Conservation (phyloP, 441 rosid species). For the Omphalea diandra region DNA sequence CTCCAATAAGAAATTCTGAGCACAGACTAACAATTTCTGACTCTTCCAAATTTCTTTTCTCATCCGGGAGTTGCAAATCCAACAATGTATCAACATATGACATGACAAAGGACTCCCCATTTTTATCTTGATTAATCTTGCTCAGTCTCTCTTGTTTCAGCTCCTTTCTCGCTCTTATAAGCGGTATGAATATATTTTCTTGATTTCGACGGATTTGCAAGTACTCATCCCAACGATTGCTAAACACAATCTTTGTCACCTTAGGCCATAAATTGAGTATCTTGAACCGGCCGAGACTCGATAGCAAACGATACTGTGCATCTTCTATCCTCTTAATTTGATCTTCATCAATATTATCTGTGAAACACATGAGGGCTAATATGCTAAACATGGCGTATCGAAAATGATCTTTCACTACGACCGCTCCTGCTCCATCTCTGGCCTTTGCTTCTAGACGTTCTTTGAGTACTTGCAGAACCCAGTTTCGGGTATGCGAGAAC, state of each 20-base stretch:
- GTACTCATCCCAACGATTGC: conserved; percentile 33
- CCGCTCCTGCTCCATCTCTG: conserved; percentile 5
- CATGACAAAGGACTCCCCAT: neutral
- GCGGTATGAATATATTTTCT: conserved; percentile 18
- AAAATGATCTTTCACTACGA: conserved; percentile 29
- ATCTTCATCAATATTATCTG: conserved; percentile 30
- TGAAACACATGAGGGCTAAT: conserved; percentile 38
- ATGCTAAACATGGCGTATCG: conserved; percentile 34
- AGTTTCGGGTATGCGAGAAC: conserved; percentile 28
- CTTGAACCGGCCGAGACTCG: conserved; percentile 11
- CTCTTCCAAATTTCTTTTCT: conserved; percentile 28
- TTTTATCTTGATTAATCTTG: neutral
- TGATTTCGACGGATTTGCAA: neutral
- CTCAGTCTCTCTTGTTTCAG: neutral
- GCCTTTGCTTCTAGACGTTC: conserved; percentile 14
- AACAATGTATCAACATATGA: conserved; percentile 30
- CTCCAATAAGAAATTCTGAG: conserved; percentile 21
- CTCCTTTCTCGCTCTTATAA: conserved; percentile 28
- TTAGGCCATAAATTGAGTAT: conserved; percentile 27
- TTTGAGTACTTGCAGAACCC: conserved; percentile 31
- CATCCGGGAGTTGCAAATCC: conserved; percentile 21
- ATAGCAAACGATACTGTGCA: conserved; percentile 15
- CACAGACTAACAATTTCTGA: conserved; percentile 20
- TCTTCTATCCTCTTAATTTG: conserved; percentile 27
- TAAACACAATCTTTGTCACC: too few relatives aligned